Evolutionary conservation across 805 yeast species (phyloP).

Genomic region (Barnettozyma siamensis): DNA sequence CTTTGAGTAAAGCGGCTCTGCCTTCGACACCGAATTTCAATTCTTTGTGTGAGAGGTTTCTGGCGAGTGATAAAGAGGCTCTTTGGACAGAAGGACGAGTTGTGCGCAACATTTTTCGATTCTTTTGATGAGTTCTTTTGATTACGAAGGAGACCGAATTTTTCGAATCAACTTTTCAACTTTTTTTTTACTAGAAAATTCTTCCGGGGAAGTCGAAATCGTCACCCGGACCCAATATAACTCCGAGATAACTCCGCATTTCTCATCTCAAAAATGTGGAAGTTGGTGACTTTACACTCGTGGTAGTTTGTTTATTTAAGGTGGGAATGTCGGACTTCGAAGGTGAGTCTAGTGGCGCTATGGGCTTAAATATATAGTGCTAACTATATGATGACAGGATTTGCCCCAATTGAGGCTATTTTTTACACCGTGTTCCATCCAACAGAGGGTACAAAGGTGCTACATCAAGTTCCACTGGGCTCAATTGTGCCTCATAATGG

Average conservation of each 20-base stretch:
- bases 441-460: conserved; percentile 88
- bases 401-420: conserved; percentile 81
- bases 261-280: too few species aligned
- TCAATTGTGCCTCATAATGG: conserved; percentile 39
- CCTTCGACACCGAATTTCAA: conserved; percentile 82
- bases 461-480: conserved; percentile 85
- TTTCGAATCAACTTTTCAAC: not conserved
- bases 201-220: not conserved
- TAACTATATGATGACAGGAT: conserved; percentile 49
- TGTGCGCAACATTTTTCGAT: conserved; percentile 21
- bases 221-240: not conserved
- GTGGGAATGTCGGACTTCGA: conserved; percentile 7
- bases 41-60: conserved; percentile 69
- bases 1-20: conserved; percentile 62
- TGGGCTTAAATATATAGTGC: not conserved
- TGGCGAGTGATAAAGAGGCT: conserved; percentile 19
- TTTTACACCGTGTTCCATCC: conserved; percentile 94
- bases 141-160: conserved; percentile 2
- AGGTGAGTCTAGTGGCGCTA: conserved; percentile 25
- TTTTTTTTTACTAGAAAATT: not conserved
- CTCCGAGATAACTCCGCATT: not conserved
- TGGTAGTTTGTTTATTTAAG: too few species aligned
- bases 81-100: conserved; percentile 23
- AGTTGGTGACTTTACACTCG: too few species aligned
- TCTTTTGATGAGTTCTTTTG: not conserved